These are phyloP conservation scores for Rhodotorula sp. DNA, from an alignment of 1,284 basidiomycete species.

Conservation along the genomic window DNA sequence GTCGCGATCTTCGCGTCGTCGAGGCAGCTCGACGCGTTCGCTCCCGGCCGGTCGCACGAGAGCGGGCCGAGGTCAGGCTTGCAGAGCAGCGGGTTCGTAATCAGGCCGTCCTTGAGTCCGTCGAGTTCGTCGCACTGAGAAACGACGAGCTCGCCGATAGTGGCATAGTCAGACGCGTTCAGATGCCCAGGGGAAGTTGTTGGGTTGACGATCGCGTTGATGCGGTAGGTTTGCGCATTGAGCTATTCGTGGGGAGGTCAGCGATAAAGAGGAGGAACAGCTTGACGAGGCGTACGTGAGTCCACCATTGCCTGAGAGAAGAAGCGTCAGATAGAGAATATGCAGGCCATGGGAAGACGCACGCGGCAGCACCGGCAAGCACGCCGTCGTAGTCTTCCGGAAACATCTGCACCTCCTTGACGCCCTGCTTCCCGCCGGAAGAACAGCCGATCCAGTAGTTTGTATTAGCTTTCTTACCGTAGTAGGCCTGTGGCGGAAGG, in stretches of 20 bases:
- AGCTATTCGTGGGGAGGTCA: background rate
- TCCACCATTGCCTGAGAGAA: slow-evolving; percentile 9
- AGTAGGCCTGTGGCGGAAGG: slow-evolving; percentile 41
- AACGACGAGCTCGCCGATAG: slow-evolving; percentile 41
- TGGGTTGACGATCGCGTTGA: slow-evolving; percentile 41
- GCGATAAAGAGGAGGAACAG: too few species aligned
- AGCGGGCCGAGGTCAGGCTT: slow-evolving; percentile 36
- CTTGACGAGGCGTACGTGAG: background rate
- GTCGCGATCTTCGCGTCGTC: slow-evolving; percentile 30
- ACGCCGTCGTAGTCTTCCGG: slow-evolving; percentile 44
- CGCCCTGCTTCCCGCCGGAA: slow-evolving; percentile 44
- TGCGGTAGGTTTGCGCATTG: slow-evolving; percentile 23
- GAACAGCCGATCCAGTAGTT: slow-evolving; percentile 45
- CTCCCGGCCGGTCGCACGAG: slow-evolving; percentile 14
- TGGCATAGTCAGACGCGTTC: slow-evolving; percentile 19
- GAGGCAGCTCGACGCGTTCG: slow-evolving; percentile 26
- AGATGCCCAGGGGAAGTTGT: slow-evolving; percentile 26
- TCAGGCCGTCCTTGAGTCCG: slow-evolving; percentile 46
- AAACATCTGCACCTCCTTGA: slow-evolving; percentile 29
- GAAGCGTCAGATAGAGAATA: background rate
- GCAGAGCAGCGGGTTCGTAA: slow-evolving; percentile 40
- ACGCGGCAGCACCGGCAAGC: slow-evolving; percentile 44
- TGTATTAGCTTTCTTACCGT: slow-evolving; percentile 24
- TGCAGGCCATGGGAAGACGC: background rate
- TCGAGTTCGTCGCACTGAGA: slow-evolving; percentile 47